These are phyloP conservation scores for Bryoerythrophyllum caledonicum DNA, from an alignment of 225 moss, liverwort and hornwort genomes.

Conservation along the genomic window DNA sequence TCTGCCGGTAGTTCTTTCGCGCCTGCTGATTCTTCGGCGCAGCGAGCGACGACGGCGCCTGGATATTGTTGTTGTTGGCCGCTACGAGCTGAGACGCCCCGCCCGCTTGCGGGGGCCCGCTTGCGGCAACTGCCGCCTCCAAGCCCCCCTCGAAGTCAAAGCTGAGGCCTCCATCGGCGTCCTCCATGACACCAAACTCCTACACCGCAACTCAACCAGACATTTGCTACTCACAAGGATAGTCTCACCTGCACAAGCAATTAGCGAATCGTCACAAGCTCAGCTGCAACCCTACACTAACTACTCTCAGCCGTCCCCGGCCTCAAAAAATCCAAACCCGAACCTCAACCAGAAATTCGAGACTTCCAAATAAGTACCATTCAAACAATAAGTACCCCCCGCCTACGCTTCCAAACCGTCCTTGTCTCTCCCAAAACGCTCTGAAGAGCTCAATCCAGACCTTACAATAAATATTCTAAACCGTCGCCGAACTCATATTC, in stretches of 20 bases:
- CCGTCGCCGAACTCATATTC: not conserved
- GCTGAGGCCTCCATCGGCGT: slow-evolving; percentile 89
- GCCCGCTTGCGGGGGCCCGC: slow-evolving; percentile 39
- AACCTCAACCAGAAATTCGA: not conserved
- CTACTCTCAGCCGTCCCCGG: not conserved
- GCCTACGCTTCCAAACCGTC: not conserved
- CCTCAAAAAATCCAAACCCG: not conserved
- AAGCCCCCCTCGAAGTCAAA: slow-evolving; percentile 98
- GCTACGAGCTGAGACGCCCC: slow-evolving; percentile 32
- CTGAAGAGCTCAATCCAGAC: not conserved
- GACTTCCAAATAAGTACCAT: too few relatives aligned
- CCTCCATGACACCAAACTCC: slow-evolving; percentile 60
- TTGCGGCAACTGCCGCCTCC: slow-evolving; percentile 57
- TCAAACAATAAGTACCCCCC: not conserved
- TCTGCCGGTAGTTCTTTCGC: slow-evolving; percentile 96
- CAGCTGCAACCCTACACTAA: not conserved
- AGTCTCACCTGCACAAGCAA: not conserved
- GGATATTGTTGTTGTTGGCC: slow-evolving; percentile 43
- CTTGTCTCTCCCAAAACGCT: not conserved
- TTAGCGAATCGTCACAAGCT: not conserved
- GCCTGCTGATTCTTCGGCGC: slow-evolving; percentile 72
- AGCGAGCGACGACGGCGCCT: slow-evolving; percentile 38
- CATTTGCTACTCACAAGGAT: slow-evolving; percentile 15
- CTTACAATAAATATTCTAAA: not conserved
- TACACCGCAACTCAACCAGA: slow-evolving; percentile 11